Percentiles rank a stretch among this genome's conserved stretches.
Conservation (phyloP, 2,329 filamentous ascomycete species). For the Ampelomyces quisqualis region DNA sequence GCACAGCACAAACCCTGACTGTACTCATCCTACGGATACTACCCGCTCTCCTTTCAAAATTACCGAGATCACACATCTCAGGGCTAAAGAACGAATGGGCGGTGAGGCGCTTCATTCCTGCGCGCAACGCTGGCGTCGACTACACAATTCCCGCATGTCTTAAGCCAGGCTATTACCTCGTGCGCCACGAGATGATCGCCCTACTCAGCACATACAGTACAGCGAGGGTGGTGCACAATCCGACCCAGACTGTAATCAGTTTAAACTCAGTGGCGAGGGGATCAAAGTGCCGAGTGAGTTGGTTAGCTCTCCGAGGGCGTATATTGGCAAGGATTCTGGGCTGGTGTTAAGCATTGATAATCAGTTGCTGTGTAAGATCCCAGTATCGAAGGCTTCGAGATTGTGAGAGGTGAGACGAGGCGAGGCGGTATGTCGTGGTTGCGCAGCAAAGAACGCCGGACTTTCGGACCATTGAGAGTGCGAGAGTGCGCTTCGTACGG, state of each 20-base stretch:
- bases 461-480: too few relatives aligned
- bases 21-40: not conserved
- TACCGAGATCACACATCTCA: not conserved
- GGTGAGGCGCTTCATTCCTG: conserved; percentile 45
- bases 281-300: conserved; percentile 5
- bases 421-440: too few relatives aligned
- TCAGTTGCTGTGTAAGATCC: conserved; percentile 20
- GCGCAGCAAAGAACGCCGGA: too few relatives aligned
- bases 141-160: conserved; percentile 55
- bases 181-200: conserved; percentile 57
- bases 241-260: conserved; percentile 56
- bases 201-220: conserved; percentile 47
- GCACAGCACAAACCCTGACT: conserved; percentile 40
- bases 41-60: not conserved
- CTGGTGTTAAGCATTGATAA: conserved; percentile 54
- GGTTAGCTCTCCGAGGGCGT: conserved; percentile 54
- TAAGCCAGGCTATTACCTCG: conserved; percentile 54
- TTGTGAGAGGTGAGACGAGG: not conserved
- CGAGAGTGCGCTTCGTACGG: too few relatives aligned
- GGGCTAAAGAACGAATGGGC: conserved; percentile 25
- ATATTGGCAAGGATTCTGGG: conserved; percentile 49
- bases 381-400: conserved; percentile 11
- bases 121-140: conserved; percentile 42
- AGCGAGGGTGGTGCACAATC: conserved; percentile 54
- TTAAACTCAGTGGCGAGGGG: conserved; percentile 52